These are phyloP conservation scores for Linum trigynum DNA, from an alignment of 345 rosid species.

Conservation along the genomic window DNA sequence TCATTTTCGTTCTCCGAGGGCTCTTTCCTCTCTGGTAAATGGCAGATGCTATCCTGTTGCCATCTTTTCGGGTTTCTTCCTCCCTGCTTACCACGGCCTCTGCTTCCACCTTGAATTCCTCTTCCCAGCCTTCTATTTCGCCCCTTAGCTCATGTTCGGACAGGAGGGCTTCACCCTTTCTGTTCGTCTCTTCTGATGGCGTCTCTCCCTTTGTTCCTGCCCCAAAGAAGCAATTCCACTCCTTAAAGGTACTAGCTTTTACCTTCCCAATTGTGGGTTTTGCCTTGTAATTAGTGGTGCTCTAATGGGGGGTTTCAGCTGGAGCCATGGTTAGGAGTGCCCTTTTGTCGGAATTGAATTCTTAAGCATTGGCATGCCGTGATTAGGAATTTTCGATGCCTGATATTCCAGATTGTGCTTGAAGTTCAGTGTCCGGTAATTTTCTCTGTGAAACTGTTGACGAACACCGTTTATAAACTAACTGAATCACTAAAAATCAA, in stretches of 20 bases:
- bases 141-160: slow-evolving; percentile 14
- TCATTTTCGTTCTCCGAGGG: not conserved
- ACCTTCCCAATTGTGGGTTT: not conserved
- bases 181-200: slow-evolving; percentile 18
- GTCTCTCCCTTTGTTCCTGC: slow-evolving; percentile 18
- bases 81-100: slow-evolving; percentile 27
- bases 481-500: no score
- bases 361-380: not conserved
- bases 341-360: slow-evolving; percentile 7
- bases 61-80: slow-evolving; percentile 35
- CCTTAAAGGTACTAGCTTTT: slow-evolving; percentile 36
- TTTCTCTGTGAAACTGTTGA: no score
- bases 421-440: not conserved
- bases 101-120: slow-evolving; percentile 28
- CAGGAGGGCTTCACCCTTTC: slow-evolving; percentile 30
- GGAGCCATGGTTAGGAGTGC: not conserved
- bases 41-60: slow-evolving; percentile 55
- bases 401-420: not conserved
- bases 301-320: not conserved
- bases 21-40: slow-evolving; percentile 17
- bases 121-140: slow-evolving; percentile 28
- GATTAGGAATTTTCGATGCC: not conserved
- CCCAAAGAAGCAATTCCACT: slow-evolving; percentile 29
- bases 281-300: not conserved
- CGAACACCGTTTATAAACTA: no score